phyloP scores from a whole-genome alignment of 2,329 filamentous ascomycete species.

The Pseudogymnoascus sp. region DNA sequence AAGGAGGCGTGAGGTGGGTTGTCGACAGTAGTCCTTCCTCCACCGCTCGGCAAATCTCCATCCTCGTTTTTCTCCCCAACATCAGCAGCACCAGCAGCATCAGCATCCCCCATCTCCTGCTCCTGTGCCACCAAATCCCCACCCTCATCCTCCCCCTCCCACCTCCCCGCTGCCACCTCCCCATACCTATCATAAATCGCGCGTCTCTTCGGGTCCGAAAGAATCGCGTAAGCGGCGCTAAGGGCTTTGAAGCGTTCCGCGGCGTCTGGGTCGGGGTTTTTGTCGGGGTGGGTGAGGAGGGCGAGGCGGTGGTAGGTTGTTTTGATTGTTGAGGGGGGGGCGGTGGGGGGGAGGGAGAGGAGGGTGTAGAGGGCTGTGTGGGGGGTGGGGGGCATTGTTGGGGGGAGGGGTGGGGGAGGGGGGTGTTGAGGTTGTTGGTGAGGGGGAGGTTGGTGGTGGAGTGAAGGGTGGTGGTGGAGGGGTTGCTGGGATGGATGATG shows the following conservation, averaged over 20 bases:
- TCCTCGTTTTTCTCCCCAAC: not conserved
- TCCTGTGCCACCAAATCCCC: not conserved
- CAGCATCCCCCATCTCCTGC: not conserved
- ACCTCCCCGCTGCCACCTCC: not conserved
- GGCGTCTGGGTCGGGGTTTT: constrained; percentile 84
- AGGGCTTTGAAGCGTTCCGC: constrained; percentile 97
- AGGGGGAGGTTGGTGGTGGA: not conserved
- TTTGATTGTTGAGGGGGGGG: not conserved
- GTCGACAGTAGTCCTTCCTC: not conserved
- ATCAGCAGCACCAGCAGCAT: not conserved
- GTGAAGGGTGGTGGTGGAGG: not conserved
- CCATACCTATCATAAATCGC: constrained; percentile 93
- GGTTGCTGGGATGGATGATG: not conserved
- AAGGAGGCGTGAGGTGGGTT: too few species aligned
- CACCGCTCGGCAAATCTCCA: not conserved
- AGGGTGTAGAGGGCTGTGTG: not conserved
- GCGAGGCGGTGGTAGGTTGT: not conserved
- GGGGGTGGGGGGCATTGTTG: not conserved
- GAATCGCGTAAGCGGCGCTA: constrained; percentile 95
- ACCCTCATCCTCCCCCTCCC: not conserved
- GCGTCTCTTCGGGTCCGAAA: constrained; percentile 93
- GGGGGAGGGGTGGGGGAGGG: not conserved
- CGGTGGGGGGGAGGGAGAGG: not conserved
- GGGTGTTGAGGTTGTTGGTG: too few species aligned
- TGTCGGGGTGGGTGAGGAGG: constrained; percentile 66